A percentile compares a stretch with the other conserved stretches of the same genome.
These are phyloP conservation scores for Alternaria metachromatica DNA, from an alignment of 2,329 filamentous ascomycete species.

Conservation along the genomic window DNA sequence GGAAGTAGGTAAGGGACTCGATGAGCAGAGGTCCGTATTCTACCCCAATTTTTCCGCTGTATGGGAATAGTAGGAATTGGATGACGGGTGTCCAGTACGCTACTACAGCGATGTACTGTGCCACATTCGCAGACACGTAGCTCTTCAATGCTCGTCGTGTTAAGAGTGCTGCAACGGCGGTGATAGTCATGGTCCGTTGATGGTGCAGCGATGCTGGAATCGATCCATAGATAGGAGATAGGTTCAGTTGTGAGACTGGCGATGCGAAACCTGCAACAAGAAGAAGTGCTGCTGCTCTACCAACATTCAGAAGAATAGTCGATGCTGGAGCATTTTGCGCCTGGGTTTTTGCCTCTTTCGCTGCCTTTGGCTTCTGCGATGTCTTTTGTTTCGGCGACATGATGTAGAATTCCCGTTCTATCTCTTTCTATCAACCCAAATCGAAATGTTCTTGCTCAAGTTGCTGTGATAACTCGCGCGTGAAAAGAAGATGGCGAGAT, in stretches of 20 bases:
- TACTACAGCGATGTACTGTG: constrained; percentile 70
- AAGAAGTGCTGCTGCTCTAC: constrained; percentile 53
- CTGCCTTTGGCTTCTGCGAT: constrained; percentile 44
- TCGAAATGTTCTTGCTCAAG: neutral
- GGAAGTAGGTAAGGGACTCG: constrained; percentile 73
- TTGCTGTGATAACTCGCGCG: neutral
- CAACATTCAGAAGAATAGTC: constrained; percentile 39
- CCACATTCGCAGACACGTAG: constrained; percentile 57
- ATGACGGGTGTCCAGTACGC: constrained; percentile 76
- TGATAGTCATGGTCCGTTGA: constrained; percentile 67
- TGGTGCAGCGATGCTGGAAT: constrained; percentile 80
- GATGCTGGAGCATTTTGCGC: constrained; percentile 30
- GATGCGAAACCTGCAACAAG: constrained; percentile 68
- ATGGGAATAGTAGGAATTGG: constrained; percentile 73
- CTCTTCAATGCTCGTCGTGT: constrained; percentile 64
- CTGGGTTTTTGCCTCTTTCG: constrained; percentile 32
- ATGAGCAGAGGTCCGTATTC: constrained; percentile 76
- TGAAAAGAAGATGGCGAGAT: neutral
- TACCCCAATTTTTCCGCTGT: constrained; percentile 71
- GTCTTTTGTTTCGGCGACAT: constrained; percentile 46
- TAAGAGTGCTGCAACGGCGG: constrained; percentile 75
- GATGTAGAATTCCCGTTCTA: constrained; percentile 2
- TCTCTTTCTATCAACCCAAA: constrained; percentile 4
- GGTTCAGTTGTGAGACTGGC: constrained; percentile 73
- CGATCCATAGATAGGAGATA: constrained; percentile 88